phyloP scores from a whole-genome alignment of 495 filamentous ascomycete species.

The Hapsidospora chrysogenum region DNA sequence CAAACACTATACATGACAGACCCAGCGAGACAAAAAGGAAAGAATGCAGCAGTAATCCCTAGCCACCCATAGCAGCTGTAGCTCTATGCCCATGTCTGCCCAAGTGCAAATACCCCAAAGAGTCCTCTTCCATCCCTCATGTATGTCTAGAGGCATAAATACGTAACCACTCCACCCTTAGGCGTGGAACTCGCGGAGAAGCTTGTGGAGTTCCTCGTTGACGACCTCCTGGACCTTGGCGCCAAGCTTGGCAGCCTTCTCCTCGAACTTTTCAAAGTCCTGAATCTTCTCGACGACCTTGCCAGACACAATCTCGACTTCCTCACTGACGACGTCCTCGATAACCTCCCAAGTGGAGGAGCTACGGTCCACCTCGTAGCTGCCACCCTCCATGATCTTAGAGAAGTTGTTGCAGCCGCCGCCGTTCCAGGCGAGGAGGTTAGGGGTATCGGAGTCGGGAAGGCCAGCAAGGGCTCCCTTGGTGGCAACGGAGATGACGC shows the following conservation, averaged over 20 bases:
- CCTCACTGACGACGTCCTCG: slow-evolving; percentile 43
- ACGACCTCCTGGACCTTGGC: slow-evolving; percentile 37
- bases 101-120: no score
- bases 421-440: slow-evolving; percentile 96
- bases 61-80: no score
- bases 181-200: slow-evolving; percentile 42
- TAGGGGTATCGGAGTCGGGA: slow-evolving; percentile 54
- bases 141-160: no score
- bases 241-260: slow-evolving; percentile 29
- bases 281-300: slow-evolving; percentile 31
- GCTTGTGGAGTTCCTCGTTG: slow-evolving; percentile 49
- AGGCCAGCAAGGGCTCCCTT: slow-evolving; percentile 66
- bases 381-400: slow-evolving; percentile 58
- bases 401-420: slow-evolving; percentile 84
- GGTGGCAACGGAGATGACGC: slow-evolving; percentile 72
- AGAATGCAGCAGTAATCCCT: no score
- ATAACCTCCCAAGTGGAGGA: slow-evolving; percentile 28
- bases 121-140: no score
- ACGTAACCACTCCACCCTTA: slow-evolving; percentile 11
- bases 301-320: slow-evolving; percentile 35
- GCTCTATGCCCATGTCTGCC: no score
- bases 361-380: slow-evolving; percentile 20
- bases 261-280: slow-evolving; percentile 13
- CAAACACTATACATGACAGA: no score
- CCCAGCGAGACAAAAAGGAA: no score